Conservation (phyloP, 768 basidiomycete genomes). For the Boletus barrowsii region DNA sequence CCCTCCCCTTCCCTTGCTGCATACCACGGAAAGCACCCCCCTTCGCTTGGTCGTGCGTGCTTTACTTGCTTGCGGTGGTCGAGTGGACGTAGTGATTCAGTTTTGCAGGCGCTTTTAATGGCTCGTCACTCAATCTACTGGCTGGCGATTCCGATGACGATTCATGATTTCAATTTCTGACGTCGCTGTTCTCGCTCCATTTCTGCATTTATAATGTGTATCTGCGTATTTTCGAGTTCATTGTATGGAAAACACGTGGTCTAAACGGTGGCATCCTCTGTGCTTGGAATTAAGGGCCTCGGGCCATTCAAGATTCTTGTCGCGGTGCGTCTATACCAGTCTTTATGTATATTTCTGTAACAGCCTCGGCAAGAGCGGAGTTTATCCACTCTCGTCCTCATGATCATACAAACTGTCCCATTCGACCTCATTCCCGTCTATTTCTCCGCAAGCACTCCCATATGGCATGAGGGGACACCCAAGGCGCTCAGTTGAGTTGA, state of each 20-base stretch:
- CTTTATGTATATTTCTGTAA: too few relatives aligned
- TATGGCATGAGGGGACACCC: too few relatives aligned
- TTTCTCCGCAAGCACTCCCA: too few relatives aligned
- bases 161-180: conserved; percentile 7
- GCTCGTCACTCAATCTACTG: conserved; percentile 24
- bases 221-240: not conserved
- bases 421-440: not conserved
- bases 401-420: too few relatives aligned
- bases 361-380: too few relatives aligned
- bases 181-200: not conserved
- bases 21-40: conserved; percentile 37
- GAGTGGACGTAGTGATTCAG: not conserved
- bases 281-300: too few relatives aligned
- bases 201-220: conserved; percentile 9
- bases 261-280: not conserved
- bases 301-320: too few relatives aligned
- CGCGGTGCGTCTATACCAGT: too few relatives aligned
- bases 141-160: conserved; percentile 31
- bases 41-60: conserved; percentile 35
- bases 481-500: too few relatives aligned
- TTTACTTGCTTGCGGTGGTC: not conserved
- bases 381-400: too few relatives aligned
- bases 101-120: conserved; percentile 28
- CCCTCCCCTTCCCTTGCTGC: conserved; percentile 39
- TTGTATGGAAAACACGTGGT: conserved; percentile 1